Evolutionary conservation across 352 stramenopile species (phyloP).

Genomic region (Globisporangium parvum): DNA sequence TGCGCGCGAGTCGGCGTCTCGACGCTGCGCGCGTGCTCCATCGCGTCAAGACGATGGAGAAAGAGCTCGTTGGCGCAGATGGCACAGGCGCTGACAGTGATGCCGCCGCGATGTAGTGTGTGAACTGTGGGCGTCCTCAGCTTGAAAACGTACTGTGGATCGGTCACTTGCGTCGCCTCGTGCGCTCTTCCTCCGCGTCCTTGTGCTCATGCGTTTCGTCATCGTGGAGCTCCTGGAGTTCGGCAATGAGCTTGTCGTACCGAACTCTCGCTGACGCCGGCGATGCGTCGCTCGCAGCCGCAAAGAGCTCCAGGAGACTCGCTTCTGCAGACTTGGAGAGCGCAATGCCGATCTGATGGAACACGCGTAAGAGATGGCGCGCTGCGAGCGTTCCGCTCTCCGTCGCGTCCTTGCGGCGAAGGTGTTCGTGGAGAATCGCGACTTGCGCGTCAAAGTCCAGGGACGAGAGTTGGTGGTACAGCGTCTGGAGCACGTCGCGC

Average conservation of each 20-base stretch:
- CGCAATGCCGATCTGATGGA: conserved; percentile 49
- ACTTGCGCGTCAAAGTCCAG: conserved; percentile 65
- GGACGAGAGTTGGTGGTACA: conserved; percentile 65
- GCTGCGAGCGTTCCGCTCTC: conserved; percentile 26
- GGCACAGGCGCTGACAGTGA: conserved; percentile 6
- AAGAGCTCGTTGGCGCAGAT: conserved; percentile 44
- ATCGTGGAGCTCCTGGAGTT: conserved; percentile 21
- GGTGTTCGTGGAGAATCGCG: conserved; percentile 57
- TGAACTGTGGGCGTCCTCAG: neutral
- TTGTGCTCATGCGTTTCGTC: neutral
- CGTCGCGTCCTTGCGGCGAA: conserved; percentile 25
- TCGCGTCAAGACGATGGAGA: conserved; percentile 75
- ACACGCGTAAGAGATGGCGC: conserved; percentile 32
- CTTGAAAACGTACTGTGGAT: neutral
- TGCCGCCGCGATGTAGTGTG: neutral
- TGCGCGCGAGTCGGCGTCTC: conserved; percentile 31
- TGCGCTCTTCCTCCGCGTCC: neutral
- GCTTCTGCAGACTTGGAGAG: conserved; percentile 33
- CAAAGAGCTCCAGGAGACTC: conserved; percentile 31
- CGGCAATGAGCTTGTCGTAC: conserved; percentile 31
- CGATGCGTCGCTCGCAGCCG: neutral
- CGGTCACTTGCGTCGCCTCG: neutral
- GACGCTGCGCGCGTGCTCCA: conserved; percentile 69
- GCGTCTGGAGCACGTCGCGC: conserved; percentile 32
- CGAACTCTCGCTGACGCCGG: neutral